Conservation (phyloP, 345 rosid species). For the Pugionium cornutum region DNA sequence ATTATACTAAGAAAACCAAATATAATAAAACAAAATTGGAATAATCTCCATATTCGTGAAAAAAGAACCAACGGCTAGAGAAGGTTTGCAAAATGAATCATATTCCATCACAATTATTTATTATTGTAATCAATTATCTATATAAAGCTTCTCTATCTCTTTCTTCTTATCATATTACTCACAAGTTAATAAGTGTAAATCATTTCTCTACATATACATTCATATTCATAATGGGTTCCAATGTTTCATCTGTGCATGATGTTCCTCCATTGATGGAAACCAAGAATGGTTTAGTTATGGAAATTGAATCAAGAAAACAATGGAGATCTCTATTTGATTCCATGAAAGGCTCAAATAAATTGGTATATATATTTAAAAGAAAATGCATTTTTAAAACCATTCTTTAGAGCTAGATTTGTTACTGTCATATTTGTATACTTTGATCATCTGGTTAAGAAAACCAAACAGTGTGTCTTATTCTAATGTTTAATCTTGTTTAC, state of each 20-base stretch:
- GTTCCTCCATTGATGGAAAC: conserved; percentile 35
- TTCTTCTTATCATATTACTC: conserved; percentile 10
- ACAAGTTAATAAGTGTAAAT: conserved; percentile 14
- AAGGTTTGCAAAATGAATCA: conserved; percentile 28
- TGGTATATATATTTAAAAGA: conserved; percentile 45
- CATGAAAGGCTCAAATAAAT: conserved; percentile 52
- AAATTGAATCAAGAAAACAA: conserved; percentile 52
- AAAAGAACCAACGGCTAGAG: conserved; percentile 20
- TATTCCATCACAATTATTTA: conserved; percentile 21
- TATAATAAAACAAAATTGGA: background rate
- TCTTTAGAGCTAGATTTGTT: background rate
- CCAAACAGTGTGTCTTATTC: background rate
- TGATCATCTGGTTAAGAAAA: no score
- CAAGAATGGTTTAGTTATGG: conserved; percentile 37
- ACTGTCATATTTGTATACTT: no score
- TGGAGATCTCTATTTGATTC: conserved; percentile 69
- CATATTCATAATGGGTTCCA: conserved; percentile 39
- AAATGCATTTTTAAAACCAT: background rate
- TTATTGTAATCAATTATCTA: conserved; percentile 13
- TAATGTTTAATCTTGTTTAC: background rate
- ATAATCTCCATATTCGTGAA: conserved; percentile 15
- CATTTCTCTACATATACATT: conserved; percentile 4
- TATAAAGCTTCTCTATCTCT: conserved; percentile 15
- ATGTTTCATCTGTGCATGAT: conserved; percentile 35
- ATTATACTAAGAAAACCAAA: conserved; percentile 6